A percentile compares a stretch with the other conserved stretches of the same genome.
These are phyloP conservation scores for Psilocybe mexicana DNA, from an alignment of 1,284 basidiomycete species.

Conservation along the genomic window DNA sequence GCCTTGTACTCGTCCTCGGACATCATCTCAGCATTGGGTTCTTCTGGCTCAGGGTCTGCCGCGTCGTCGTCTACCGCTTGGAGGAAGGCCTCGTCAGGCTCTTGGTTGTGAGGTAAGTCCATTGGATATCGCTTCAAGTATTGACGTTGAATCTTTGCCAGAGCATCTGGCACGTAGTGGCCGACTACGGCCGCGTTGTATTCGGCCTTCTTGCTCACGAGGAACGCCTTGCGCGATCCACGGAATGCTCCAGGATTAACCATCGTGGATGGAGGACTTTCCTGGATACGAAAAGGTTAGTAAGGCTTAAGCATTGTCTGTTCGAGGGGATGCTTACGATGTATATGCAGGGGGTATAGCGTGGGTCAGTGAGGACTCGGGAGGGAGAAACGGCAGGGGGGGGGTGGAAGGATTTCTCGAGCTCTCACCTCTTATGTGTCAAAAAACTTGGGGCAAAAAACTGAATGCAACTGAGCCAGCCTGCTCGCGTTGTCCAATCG, in stretches of 20 bases:
- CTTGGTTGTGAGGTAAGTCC: slow-evolving; percentile 4
- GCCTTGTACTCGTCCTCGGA: slow-evolving; percentile 1
- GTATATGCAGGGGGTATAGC: too few species aligned
- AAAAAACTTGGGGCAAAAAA: too few species aligned
- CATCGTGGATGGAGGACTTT: not conserved
- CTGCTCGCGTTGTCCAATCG: too few species aligned
- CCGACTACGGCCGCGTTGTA: not conserved
- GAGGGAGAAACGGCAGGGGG: too few species aligned
- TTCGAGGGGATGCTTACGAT: too few species aligned
- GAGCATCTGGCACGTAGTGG: not conserved
- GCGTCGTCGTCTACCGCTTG: slow-evolving; percentile 11
- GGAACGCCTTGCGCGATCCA: not conserved
- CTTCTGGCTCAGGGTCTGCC: not conserved
- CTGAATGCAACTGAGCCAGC: too few species aligned
- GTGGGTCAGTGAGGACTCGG: too few species aligned
- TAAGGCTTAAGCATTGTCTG: too few species aligned
- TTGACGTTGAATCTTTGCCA: slow-evolving; percentile 10
- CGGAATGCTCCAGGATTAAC: not conserved
- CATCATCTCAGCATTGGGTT: not conserved
- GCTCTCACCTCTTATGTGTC: too few species aligned
- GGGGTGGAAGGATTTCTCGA: too few species aligned
- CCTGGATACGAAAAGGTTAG: too few species aligned
- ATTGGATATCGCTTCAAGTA: slow-evolving; percentile 14
- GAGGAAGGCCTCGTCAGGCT: not conserved
- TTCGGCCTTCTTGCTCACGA: not conserved